Evolutionary conservation across 305 asterid genomes (phyloP), one percentile per base, ranked within the genome.

Genomic region (Fraxinus ornus): DNA sequence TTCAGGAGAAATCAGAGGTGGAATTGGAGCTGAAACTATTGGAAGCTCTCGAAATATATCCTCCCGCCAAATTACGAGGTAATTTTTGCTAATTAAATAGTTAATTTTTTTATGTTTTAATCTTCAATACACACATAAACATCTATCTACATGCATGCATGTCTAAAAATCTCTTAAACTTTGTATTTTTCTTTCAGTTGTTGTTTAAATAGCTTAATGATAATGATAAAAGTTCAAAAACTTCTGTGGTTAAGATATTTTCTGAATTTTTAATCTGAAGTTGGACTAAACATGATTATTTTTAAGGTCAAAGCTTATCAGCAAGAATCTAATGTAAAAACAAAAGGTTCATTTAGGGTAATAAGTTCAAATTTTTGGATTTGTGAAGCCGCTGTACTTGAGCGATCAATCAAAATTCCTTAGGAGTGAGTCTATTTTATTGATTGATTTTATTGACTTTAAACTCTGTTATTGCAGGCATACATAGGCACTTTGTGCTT

Each of bases 11-110:
- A 76, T 86, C 94, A 35, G 94, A 96, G 88, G 98, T 94, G 84
- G 99, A 94, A 87, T 86, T 96, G 90, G 99, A 96, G 84, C 93
- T 96, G 71, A 89, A 86, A 82, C 84, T 96, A 72, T 89, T 94
- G 71, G 95, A 94, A 91, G 96, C 98, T 80, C 94, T 96, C 7
- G 98, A 92, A 89, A 92, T 92, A 84, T 95, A 96, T 35, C 99
- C 98, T 81, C 98, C 93, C n/a, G 87, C 94, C 85, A 94, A 93
- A 92, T 84, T 95, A 71, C 90, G 85, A 92, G 97, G 98, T 84
- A 85, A 57, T n/a, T 36, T 39, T 35, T 37, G 47, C 76, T 52
- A 24, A 60, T 8, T 60, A 0, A n/a, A 35, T 17, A 5, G 10
- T 80, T 73, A 1, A 57, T 78, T 79, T 33, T 5, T 1, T 44